Evolutionary conservation across 176 grass and related monocot species (phyloP).

Genomic region (Zea luxurians): DNA sequence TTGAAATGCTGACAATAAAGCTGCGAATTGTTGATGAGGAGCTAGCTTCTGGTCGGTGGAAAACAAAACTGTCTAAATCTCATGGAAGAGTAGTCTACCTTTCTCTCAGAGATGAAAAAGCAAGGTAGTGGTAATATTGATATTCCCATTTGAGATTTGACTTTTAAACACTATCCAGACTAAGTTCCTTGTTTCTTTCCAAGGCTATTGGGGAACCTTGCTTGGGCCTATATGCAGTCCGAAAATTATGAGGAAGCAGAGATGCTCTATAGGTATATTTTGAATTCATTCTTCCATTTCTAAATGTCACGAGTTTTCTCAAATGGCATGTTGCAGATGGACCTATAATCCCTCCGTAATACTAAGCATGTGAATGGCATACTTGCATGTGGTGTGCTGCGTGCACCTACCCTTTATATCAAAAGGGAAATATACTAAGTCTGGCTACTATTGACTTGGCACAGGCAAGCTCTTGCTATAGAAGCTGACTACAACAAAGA

Average conservation of each 20-base stretch:
- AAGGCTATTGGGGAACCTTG: slow-evolving; percentile 70
- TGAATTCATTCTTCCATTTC: neutral
- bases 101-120: slow-evolving; percentile 65
- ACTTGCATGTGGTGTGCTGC: neutral
- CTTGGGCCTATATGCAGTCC: slow-evolving; percentile 68
- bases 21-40: slow-evolving; percentile 67
- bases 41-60: slow-evolving; percentile 72
- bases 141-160: slow-evolving; percentile 10
- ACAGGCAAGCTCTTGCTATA: slow-evolving; percentile 72
- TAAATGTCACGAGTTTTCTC: slow-evolving; percentile 1
- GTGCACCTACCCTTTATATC: neutral
- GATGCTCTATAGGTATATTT: slow-evolving; percentile 63
- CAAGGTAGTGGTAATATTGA: slow-evolving; percentile 46
- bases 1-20: slow-evolving; percentile 61
- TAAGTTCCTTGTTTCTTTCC: slow-evolving; percentile 36
- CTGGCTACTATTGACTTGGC: slow-evolving; percentile 18
- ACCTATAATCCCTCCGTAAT: neutral
- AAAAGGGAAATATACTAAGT: slow-evolving; percentile 2
- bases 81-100: slow-evolving; percentile 61
- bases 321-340: slow-evolving; percentile 4
- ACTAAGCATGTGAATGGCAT: neutral
- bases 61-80: slow-evolving; percentile 57
- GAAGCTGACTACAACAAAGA: slow-evolving; percentile 67
- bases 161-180: slow-evolving; percentile 19
- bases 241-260: slow-evolving; percentile 59